These are phyloP conservation scores for Rhynchospora breviuscula DNA, from an alignment of 176 grass and related monocot genomes.

Conservation along the genomic window DNA sequence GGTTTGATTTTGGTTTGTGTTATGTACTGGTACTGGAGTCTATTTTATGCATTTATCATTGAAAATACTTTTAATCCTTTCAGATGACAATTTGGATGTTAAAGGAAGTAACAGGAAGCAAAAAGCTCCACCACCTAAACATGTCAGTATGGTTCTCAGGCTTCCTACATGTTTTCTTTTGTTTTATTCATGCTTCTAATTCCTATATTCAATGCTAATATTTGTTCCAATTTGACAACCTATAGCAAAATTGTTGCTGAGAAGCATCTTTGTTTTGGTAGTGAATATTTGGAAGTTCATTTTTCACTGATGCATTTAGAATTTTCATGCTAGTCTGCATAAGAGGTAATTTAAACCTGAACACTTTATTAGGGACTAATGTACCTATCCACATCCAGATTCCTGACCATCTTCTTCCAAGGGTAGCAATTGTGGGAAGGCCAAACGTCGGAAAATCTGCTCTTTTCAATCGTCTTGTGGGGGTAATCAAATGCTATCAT, in stretches of 20 bases:
- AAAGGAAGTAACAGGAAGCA: constrained; percentile 46
- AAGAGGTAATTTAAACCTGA: not conserved
- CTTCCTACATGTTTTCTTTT: not conserved
- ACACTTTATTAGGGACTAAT: constrained; percentile 14
- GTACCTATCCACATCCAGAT: constrained; percentile 39
- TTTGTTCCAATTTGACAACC: not conserved
- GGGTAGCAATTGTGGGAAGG: constrained; percentile 74
- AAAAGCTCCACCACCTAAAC: constrained; percentile 45
- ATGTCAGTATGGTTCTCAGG: constrained; percentile 46
- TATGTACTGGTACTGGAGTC: not conserved
- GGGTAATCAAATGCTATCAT: constrained; percentile 41
- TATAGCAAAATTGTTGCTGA: not conserved
- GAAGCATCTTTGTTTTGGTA: not conserved
- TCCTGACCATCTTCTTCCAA: constrained; percentile 75
- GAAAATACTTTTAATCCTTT: constrained; percentile 24
- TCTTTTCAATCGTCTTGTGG: constrained; percentile 85
- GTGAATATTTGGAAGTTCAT: not conserved
- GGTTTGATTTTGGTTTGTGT: not conserved
- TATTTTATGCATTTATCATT: constrained; percentile 14
- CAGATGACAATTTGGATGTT: constrained; percentile 61
- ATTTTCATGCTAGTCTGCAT: not conserved
- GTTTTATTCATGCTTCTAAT: not conserved
- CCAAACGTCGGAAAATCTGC: constrained; percentile 98
- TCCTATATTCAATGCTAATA: not conserved
- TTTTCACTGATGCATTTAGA: not conserved